These are phyloP conservation scores for Nicotiana paniculata DNA, from an alignment of 257 asterid species.

Conservation along the genomic window DNA sequence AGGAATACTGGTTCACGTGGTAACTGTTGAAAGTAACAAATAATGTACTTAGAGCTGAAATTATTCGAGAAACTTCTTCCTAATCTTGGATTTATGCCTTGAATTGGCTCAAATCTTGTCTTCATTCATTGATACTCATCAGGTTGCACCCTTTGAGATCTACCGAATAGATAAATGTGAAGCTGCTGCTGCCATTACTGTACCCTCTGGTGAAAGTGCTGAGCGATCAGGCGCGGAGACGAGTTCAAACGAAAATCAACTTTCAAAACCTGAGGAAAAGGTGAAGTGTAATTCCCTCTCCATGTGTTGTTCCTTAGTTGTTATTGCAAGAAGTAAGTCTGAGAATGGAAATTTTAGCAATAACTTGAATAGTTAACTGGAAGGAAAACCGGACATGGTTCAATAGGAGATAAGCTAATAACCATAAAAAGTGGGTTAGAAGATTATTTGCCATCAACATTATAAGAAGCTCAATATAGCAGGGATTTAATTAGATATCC, in stretches of 20 bases:
- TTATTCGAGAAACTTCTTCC: background rate
- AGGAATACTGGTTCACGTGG: background rate
- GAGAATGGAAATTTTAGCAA: no score
- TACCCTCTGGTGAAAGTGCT: slow-evolving; percentile 26
- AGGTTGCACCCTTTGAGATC: slow-evolving; percentile 83
- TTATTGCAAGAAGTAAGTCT: background rate
- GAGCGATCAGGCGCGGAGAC: slow-evolving; percentile 39
- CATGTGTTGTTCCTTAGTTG: background rate
- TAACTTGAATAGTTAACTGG: no score
- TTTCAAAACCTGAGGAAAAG: slow-evolving; percentile 33
- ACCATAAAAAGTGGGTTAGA: background rate
- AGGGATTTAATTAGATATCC: background rate
- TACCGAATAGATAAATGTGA: slow-evolving; percentile 59
- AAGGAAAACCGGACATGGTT: background rate
- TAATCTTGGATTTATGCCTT: background rate
- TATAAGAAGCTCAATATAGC: background rate
- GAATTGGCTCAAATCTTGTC: background rate
- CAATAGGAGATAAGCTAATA: background rate
- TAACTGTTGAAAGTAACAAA: background rate
- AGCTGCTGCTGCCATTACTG: slow-evolving; percentile 22
- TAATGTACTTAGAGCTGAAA: background rate
- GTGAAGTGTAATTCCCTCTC: slow-evolving; percentile 21
- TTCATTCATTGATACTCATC: background rate
- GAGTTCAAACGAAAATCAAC: slow-evolving; percentile 29
- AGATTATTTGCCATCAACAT: background rate